Conservation (phyloP, 2,329 filamentous ascomycete species). For the Cercospora brassicicola region DNA sequence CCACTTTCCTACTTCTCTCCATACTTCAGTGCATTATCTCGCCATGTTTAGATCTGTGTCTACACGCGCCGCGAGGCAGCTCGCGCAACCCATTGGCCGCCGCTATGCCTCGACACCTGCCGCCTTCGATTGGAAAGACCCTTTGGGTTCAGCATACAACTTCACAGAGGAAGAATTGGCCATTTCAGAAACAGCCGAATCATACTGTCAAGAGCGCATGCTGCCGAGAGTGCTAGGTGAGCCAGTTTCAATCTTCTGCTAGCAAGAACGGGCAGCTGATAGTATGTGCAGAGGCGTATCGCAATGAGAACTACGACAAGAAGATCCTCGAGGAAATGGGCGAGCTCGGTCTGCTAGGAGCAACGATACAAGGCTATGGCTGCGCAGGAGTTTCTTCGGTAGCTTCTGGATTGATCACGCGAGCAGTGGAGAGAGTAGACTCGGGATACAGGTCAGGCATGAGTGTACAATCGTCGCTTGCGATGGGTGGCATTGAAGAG, state of each 20-base stretch:
- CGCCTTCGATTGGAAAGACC: conserved; percentile 88
- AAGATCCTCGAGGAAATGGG: conserved; percentile 90
- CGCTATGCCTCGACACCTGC: conserved; percentile 46
- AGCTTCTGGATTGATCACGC: conserved; percentile 83
- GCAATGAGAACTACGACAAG: conserved; percentile 81
- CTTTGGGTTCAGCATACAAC: conserved; percentile 66
- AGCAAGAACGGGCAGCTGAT: neutral
- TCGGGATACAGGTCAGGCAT: conserved; percentile 90
- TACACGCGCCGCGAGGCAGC: conserved; percentile 43
- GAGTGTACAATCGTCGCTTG: conserved; percentile 90
- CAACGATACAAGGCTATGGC: conserved; percentile 82
- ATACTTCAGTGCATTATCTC: neutral
- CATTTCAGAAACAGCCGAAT: conserved; percentile 84
- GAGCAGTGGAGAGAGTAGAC: conserved; percentile 86
- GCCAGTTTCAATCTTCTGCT: conserved; percentile 2
- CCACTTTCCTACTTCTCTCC: neutral
- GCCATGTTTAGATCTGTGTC: conserved; percentile 49
- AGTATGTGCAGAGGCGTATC: conserved; percentile 67
- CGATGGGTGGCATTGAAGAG: conserved; percentile 88
- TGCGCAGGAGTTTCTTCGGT: conserved; percentile 87
- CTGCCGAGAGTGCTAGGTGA: conserved; percentile 81
- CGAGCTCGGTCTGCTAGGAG: conserved; percentile 81
- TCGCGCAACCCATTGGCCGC: conserved; percentile 38
- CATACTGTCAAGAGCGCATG: conserved; percentile 90
- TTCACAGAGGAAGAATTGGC: conserved; percentile 88